Evolutionary conservation across 305 asterid genomes (phyloP).

Genomic region (Stenogyne calaminthoides): DNA sequence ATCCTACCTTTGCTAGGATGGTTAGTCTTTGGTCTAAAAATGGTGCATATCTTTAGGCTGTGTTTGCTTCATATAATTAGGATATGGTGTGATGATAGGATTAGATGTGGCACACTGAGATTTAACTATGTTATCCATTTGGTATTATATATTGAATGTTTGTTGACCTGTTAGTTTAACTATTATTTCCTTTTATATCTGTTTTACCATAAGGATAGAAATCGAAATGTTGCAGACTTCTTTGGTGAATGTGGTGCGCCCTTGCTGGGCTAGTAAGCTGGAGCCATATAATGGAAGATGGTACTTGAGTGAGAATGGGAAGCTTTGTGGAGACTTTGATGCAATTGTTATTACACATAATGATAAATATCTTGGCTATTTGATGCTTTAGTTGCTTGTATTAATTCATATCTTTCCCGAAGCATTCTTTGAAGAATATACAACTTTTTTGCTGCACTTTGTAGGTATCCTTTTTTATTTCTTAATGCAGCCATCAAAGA

Average conservation of each 20-base stretch:
- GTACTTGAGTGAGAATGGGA: constrained; percentile 90
- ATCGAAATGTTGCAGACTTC: constrained; percentile 55
- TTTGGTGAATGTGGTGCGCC: constrained; percentile 75
- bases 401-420: background rate
- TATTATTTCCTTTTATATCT: constrained; percentile 20
- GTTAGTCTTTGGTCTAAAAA: constrained; percentile 70
- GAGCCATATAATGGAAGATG: constrained; percentile 89
- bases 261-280: constrained; percentile 88
- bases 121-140: background rate
- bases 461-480: too few species aligned
- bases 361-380: constrained; percentile 49
- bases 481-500: constrained; percentile 1
- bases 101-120: too few species aligned
- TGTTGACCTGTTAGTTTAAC: constrained; percentile 12
- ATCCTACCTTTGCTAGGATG: constrained; percentile 69
- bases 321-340: constrained; percentile 83
- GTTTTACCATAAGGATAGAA: constrained; percentile 21
- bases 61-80: background rate
- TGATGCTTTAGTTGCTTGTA: background rate
- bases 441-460: background rate
- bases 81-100: too few species aligned
- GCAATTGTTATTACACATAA: constrained; percentile 94
- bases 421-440: too few species aligned
- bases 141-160: constrained; percentile 1
- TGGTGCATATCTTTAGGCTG: constrained; percentile 53